Base-by-base conservation (phyloP, 768 basidiomycete genomes). In the Rhodosporidiobolus sp. region DNA sequence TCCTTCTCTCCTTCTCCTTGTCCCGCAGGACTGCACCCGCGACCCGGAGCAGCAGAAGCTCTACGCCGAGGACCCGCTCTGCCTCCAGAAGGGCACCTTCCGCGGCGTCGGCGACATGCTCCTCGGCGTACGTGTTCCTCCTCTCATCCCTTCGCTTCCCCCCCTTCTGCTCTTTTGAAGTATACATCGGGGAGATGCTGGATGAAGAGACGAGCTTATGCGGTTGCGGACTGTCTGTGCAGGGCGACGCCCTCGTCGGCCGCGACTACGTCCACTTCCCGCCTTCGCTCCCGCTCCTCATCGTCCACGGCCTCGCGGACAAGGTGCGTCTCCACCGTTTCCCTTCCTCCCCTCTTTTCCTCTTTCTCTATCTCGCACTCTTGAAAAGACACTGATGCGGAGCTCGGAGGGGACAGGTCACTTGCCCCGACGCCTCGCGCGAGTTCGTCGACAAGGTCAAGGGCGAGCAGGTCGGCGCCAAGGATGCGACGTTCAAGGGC, bases 21-120 rank as follows among this genome's bases (percentile, higher is more conserved):
- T 26, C 17, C 52, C 12, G 48, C 66, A 77, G 76, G 52, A 73
- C 67, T 56, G 70, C 26, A 60, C 61, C 20, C 67, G 76, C 19
- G 77, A 78, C 54, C 50, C 67, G 0, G 66, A 24, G 14, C 43
- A 69, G 26, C 53, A 61, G n/a, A 28, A 65, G 38, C 61, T 32
- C 17, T 79, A 78, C 64, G 60, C 72, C 10, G 28, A 64, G 22
- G 78, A 79, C 65, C 74, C 70, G 60, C 69, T 79, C 12, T 79
- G 78, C 56, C 53, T 60, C 17, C 76, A 76, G 8, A 43, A 52
- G 20, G 76, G 72, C 4, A 72, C 76, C 2, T 72, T 70, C 67
- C 59, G 69, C 12, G 72, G 74, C 12, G 72, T 75, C 35, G 64
- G 54, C 14, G 67, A 67, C 58, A 77, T 76, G 72, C 69, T 77